Base-by-base conservation (phyloP, 352 stramenopile genomes). In the Phytophthora tubulina region DNA sequence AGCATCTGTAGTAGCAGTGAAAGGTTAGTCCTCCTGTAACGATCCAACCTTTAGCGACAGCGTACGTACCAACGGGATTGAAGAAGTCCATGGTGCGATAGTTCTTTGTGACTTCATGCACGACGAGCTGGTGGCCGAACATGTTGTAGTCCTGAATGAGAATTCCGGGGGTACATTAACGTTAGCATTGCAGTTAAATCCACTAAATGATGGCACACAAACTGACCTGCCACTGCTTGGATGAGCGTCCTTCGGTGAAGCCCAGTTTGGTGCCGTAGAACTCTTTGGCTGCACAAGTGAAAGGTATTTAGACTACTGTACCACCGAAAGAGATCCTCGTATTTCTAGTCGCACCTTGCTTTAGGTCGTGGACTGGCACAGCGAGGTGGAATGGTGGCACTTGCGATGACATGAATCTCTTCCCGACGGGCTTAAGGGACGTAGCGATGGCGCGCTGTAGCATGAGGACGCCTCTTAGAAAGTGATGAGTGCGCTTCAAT, bases 341-440 rank as follows among this genome's bases (percentile, higher is more conserved):
- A 36, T 56, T 38, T 66, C 45, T 39, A 65, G 41, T 57, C 61
- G 31, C 57, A 93, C 86, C 86, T 76, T 82, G 65, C 45, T 93
- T 75, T 30, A 99, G 77, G 65, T 98, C 85, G 81, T 99, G 97
- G n/a, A 99, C 97, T 8, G 97, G 97, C 75, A 99, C 94, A 14
- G 97, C 96, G 21, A 97, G 72, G 73, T 97, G 92, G 64, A 97
- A 97, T 4, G 92, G 92, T 32, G 81, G 74, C 64, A 91, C 75
- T 64, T 67, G 73, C 31, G 70, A 69, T 45, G 75, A 79, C 57
- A 79, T 74, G 53, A 71, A 56, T 70, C 63, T 75, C 36, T 62
- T 70, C 15, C 31, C 62, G 32, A 33, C 41, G 7, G 66, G 46
- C 53, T 72, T 76, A 14, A 69, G 15, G 31, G 61, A 63, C 30